Base-by-base conservation (phyloP, 345 rosid genomes). In the Brassica nigra region DNA sequence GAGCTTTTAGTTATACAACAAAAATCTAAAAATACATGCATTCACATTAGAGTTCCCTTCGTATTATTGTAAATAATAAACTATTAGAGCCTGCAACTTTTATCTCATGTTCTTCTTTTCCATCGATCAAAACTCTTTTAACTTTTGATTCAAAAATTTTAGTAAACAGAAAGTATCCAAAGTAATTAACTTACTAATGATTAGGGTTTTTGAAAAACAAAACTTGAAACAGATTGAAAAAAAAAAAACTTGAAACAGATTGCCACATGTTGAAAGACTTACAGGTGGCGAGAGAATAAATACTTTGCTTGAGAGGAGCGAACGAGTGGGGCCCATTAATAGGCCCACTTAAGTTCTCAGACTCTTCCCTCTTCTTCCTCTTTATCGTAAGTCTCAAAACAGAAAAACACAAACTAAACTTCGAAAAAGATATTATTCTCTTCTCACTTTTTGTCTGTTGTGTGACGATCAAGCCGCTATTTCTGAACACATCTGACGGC, bases 281-380 rank as follows among this genome's bases (percentile, higher is more conserved):
- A 80, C 77, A 80, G 59, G 73, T 82, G 78, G 63, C 57, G 68
- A 52, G 71, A 85, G 95, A 89, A 91, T 91, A 84, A 79, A 91
- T 93, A 86, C 98, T 84, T 93, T 91, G 95, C 97, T 90, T 91
- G 97, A 29, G 79, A 70, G 81, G 65, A 84, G 98, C 81, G 90
- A 63, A 49, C 66, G 89, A 89, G 86, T 78, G 92, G 94, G 80
- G 71, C 80, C 86, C 86, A 77, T 67, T 14, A 31, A 2, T 1
- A 0, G 15, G 76, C 55, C 89, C 82, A 87, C 86, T 78, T 80
- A 84, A 80, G 63, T 27, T 70, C 68, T 69, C 27, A 44, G 64
- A 49, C 69, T 20, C 76, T 23, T 72, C n/a, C 57, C 14, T 44
- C 62, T 58, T 61, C 70, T 61, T 63, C 67, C 72, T 81, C 92